Conservation (phyloP, 2,329 filamentous ascomycete genomes). For the Nectriaceae sp. region DNA sequence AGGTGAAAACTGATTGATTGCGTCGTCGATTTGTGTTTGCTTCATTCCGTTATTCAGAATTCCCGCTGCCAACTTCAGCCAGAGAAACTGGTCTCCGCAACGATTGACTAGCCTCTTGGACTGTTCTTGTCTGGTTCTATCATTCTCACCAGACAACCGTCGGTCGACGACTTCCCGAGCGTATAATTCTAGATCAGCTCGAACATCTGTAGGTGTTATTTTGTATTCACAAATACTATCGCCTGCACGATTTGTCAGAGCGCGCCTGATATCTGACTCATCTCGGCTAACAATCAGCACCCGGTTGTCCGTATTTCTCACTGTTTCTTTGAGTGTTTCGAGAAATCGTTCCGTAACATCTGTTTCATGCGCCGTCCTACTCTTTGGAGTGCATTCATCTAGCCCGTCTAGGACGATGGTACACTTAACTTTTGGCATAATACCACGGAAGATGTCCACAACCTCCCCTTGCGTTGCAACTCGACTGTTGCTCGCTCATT, state of each 20-base stretch:
- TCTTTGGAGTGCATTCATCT: constrained; percentile 33
- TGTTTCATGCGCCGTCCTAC: not conserved
- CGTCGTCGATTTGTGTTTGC: constrained; percentile 28
- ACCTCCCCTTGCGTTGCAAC: no score
- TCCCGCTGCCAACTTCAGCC: constrained; percentile 31
- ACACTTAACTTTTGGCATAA: no score
- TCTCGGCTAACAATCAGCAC: constrained; percentile 30
- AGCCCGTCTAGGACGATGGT: constrained; percentile 34
- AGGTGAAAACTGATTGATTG: constrained; percentile 27
- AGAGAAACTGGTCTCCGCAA: constrained; percentile 38
- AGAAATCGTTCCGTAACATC: constrained; percentile 22
- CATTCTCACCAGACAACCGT: constrained; percentile 30
- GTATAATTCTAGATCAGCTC: constrained; percentile 19
- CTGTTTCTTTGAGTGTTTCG: constrained; percentile 2
- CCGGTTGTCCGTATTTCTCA: constrained; percentile 7
- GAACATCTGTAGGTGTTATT: constrained; percentile 18
- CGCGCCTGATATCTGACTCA: constrained; percentile 24
- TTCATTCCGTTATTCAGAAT: constrained; percentile 27
- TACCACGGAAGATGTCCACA: no score
- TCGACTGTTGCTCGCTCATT: no score
- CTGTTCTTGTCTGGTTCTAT: constrained; percentile 14
- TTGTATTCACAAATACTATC: constrained; percentile 3
- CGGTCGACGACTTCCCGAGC: constrained; percentile 29
- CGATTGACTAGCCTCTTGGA: constrained; percentile 26
- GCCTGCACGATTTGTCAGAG: not conserved